A percentile compares a stretch with the other conserved stretches of the same genome.
These are phyloP conservation scores for Solanum raphanifolium DNA, from an alignment of 257 asterid genomes.

Conservation along the genomic window DNA sequence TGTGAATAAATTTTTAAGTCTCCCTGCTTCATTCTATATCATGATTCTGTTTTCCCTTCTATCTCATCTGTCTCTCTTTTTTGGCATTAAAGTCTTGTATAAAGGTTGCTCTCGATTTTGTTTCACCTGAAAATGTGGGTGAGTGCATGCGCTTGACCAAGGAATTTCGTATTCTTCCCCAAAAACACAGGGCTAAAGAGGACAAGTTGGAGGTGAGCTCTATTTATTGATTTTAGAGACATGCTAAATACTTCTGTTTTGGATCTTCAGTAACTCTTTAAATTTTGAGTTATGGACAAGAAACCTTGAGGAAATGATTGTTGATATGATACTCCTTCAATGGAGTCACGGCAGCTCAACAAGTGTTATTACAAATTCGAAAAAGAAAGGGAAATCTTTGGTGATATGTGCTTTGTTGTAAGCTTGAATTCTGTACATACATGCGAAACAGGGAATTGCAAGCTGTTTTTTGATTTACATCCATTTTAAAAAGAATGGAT, in stretches of 20 bases:
- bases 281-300: neutral
- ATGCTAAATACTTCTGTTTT: neutral
- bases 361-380: neutral
- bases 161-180: conserved; percentile 64
- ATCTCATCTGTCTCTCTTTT: neutral
- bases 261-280: neutral
- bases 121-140: conserved; percentile 60
- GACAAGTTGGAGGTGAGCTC: conserved; percentile 61
- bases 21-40: neutral
- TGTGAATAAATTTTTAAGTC: neutral
- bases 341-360: neutral
- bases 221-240: neutral
- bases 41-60: neutral
- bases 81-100: conserved; percentile 47
- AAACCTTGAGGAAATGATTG: neutral
- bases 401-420: neutral
- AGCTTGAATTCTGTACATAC: neutral
- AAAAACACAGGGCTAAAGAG: conserved; percentile 48
- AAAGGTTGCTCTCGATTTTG: conserved; percentile 74
- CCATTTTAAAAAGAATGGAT: neutral
- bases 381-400: neutral
- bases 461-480: neutral
- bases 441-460: neutral
- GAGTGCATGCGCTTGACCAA: conserved; percentile 54
- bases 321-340: neutral